Percentiles rank a stretch among this genome's conserved stretches.
Evolutionary conservation across 441 rosid genomes (phyloP).

Genomic region (Macaranga tanarius): DNA sequence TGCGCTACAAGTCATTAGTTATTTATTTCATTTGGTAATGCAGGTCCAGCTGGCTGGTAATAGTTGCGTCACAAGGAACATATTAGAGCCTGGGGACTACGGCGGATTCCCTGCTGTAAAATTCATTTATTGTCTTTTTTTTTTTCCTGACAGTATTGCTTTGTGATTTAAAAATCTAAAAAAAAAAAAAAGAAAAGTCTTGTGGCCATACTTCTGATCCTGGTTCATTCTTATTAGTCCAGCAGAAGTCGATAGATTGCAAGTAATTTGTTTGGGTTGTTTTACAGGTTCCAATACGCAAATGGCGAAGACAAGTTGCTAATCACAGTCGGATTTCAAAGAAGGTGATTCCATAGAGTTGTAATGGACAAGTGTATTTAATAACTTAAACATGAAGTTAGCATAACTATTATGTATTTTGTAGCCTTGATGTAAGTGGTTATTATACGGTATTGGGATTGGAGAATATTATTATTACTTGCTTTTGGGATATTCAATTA

Average conservation of each 20-base stretch:
- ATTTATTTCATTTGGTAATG: slow-evolving; percentile 18
- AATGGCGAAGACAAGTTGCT: slow-evolving; percentile 64
- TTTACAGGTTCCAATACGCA: slow-evolving; percentile 50
- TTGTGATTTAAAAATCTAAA: too few species aligned
- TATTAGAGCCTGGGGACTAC: slow-evolving; percentile 65
- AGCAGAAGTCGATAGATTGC: background rate
- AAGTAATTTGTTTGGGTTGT: background rate
- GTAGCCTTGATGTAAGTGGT: too few species aligned
- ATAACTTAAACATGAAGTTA: too few species aligned
- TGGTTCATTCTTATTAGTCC: background rate
- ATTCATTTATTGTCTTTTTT: slow-evolving; percentile 5
- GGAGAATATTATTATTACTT: too few species aligned
- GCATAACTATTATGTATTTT: too few species aligned
- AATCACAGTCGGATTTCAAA: slow-evolving; percentile 27
- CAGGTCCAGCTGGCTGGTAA: slow-evolving; percentile 75
- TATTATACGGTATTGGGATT: too few species aligned
- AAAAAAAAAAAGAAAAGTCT: slow-evolving; percentile 22
- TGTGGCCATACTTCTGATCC: background rate
- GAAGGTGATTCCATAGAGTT: slow-evolving; percentile 23
- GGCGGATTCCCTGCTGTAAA: slow-evolving; percentile 86
- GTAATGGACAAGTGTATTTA: background rate
- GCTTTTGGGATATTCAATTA: too few species aligned
- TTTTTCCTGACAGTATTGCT: slow-evolving; percentile 53
- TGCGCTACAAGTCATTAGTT: background rate
- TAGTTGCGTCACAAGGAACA: slow-evolving; percentile 66